A percentile compares a stretch with the other conserved stretches of the same genome.
These are phyloP conservation scores for Leishmania arabica DNA, from an alignment of 208 protist genomes.

Conservation along the genomic window DNA sequence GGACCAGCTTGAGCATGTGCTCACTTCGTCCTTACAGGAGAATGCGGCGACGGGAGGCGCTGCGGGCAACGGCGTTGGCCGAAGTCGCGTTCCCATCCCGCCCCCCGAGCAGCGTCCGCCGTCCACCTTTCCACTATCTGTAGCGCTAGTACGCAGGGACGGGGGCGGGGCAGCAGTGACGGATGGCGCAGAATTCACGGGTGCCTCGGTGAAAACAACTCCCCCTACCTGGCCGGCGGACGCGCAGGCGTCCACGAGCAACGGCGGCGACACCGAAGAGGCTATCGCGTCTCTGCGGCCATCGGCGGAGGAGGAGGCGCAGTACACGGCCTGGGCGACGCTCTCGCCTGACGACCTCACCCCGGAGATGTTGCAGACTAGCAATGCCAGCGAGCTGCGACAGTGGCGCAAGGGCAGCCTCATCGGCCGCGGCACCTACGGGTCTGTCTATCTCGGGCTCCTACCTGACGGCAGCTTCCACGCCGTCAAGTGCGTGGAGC, in stretches of 20 bases:
- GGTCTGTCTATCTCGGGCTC: constrained; percentile 90
- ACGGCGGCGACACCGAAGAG: constrained; percentile 27
- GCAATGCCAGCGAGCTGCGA: constrained; percentile 61
- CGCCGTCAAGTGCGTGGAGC: constrained; percentile 90
- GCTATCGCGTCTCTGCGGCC: constrained; percentile 42
- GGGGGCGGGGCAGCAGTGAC: neutral
- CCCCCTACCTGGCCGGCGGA: neutral
- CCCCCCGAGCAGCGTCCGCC: constrained; percentile 18
- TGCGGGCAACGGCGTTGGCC: neutral
- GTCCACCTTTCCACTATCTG: neutral
- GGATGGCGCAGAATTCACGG: neutral
- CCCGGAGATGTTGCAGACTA: constrained; percentile 89
- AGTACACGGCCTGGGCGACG: constrained; percentile 77
- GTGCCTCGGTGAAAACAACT: neutral
- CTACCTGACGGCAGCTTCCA: constrained; percentile 82
- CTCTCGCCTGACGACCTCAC: constrained; percentile 68
- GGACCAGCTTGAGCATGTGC: neutral
- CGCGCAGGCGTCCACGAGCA: neutral
- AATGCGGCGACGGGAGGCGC: neutral
- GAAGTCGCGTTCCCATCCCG: neutral
- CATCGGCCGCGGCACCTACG: constrained; percentile 91
- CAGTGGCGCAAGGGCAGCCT: constrained; percentile 80
- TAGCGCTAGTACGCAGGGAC: neutral
- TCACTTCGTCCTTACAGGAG: neutral
- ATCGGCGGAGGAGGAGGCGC: constrained; percentile 74